Evolutionary conservation across 495 filamentous ascomycete species (phyloP).

Genomic region (Lasiosphaeris hirsuta): DNA sequence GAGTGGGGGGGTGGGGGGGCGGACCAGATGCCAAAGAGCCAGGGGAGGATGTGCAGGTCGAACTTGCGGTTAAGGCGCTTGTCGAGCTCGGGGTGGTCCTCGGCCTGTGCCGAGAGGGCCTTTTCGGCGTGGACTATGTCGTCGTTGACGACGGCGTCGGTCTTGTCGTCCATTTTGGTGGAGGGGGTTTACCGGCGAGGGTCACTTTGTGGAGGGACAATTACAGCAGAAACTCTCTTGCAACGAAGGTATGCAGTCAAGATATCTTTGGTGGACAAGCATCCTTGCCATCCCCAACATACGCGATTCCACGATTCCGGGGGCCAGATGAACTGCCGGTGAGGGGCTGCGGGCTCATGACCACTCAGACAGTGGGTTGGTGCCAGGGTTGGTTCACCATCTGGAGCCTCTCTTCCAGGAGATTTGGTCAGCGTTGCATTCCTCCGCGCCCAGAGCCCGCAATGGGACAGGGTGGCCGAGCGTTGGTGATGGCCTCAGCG

Average conservation of each 20-base stretch:
- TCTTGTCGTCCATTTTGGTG: constrained; percentile 3
- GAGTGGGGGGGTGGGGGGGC: too few species aligned
- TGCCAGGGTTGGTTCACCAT: background rate
- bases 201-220: background rate
- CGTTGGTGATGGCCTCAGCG: too few species aligned
- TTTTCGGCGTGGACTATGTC: constrained; percentile 10
- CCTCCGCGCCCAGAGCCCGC: background rate
- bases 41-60: constrained; percentile 45
- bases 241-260: background rate
- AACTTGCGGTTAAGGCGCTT: constrained; percentile 21
- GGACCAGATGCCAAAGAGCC: constrained; percentile 46
- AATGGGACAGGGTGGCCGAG: too few species aligned
- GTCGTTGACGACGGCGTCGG: background rate
- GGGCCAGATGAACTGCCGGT: constrained; percentile 14
- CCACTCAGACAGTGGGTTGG: background rate
- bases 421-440: constrained; percentile 1
- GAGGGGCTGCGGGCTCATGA: constrained; percentile 7
- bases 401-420: background rate
- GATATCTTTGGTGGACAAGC: background rate
- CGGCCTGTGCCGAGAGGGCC: background rate
- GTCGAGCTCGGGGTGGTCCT: constrained; percentile 15
- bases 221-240: background rate
- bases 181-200: background rate
- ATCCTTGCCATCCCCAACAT: background rate
- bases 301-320: background rate